Conservation (phyloP, 2,329 filamentous ascomycete genomes). For the Ophiosphaerella korrae region DNA sequence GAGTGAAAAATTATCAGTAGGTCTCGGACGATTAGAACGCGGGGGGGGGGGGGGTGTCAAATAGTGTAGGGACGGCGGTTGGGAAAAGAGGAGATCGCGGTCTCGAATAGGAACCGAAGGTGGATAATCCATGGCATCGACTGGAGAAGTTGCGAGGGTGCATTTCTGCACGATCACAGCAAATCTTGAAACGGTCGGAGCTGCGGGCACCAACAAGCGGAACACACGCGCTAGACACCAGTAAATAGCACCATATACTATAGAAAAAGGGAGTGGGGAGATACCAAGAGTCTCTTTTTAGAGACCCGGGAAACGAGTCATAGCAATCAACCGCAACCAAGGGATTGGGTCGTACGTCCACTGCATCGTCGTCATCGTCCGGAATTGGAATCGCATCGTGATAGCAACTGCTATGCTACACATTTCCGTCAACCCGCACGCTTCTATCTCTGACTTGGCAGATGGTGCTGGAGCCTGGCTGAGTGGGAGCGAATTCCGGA, state of each 20-base stretch:
- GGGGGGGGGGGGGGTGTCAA: not conserved
- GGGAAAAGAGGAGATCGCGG: not conserved
- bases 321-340: constrained; percentile 26
- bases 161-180: too few species aligned
- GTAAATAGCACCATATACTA: constrained; percentile 34
- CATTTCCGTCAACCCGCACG: constrained; percentile 7
- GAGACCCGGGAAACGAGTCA: constrained; percentile 25
- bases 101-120: too few species aligned
- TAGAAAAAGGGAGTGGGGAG: constrained; percentile 25
- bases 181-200: not conserved
- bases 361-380: constrained; percentile 7
- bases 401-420: constrained; percentile 10
- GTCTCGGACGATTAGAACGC: not conserved
- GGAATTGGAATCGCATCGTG: constrained; percentile 8
- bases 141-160: not conserved
- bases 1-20: not conserved
- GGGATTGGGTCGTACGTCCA: constrained; percentile 5
- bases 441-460: constrained; percentile 2
- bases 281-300: constrained; percentile 30
- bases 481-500: constrained; percentile 14
- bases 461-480: constrained; percentile 5
- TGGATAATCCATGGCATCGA: not conserved
- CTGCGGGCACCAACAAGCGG: not conserved
- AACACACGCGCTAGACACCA: constrained; percentile 23
- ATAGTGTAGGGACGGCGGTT: not conserved